Percentiles rank a stretch among this genome's conserved stretches.
Evolutionary conservation across 345 rosid genomes (phyloP).

Genomic region (Garcia nutans): DNA sequence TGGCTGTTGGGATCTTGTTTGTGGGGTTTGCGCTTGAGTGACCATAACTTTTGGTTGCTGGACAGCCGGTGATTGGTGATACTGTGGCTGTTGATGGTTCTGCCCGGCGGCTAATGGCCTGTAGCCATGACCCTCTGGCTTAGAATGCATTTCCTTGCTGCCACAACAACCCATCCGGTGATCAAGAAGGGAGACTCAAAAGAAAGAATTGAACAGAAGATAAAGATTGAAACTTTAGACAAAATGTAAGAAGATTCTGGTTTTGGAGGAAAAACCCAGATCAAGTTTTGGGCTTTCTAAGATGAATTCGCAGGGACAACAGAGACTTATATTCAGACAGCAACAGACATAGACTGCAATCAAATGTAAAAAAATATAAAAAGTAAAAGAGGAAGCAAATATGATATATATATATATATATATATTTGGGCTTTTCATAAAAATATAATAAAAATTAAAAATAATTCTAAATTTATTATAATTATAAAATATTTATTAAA

Average conservation of each 20-base stretch:
- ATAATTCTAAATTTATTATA: no score
- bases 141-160: slow-evolving; percentile 43
- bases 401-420: no score
- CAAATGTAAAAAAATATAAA: no score
- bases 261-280: neutral
- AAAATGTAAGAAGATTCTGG: neutral
- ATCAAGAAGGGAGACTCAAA: neutral
- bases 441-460: no score
- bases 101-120: slow-evolving; percentile 23
- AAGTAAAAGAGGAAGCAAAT: no score
- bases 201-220: neutral
- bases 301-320: neutral
- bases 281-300: neutral
- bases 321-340: neutral
- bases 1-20: slow-evolving; percentile 8
- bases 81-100: slow-evolving; percentile 18
- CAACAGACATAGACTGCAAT: no score
- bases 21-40: slow-evolving; percentile 22
- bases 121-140: slow-evolving; percentile 25
- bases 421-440: no score
- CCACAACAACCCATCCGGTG: slow-evolving; percentile 58
- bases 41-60: slow-evolving; percentile 31
- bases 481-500: no score
- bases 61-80: slow-evolving; percentile 15
- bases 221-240: slow-evolving; percentile 2